Evolutionary conservation across 1,139 yeast species (phyloP).

Genomic region (Williopsis jadinii): DNA sequence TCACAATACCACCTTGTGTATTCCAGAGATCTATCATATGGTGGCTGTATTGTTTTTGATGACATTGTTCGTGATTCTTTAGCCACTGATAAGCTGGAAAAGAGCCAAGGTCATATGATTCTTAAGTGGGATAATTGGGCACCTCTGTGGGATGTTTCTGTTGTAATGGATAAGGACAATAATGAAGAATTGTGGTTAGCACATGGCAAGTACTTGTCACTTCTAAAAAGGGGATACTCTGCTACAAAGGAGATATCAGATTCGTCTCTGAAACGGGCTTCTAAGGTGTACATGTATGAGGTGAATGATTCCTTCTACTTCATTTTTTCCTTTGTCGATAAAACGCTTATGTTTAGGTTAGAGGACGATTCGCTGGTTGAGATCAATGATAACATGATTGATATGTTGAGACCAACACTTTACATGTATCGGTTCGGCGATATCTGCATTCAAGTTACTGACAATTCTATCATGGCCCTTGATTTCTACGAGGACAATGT

Average conservation of each 20-base stretch:
- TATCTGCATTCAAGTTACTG: slow-evolving; percentile 29
- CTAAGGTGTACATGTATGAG: slow-evolving; percentile 19
- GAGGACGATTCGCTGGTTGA: slow-evolving; percentile 20
- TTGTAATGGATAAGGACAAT: slow-evolving; percentile 29
- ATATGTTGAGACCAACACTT: slow-evolving; percentile 18
- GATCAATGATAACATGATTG: slow-evolving; percentile 20
- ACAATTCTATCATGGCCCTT: slow-evolving; percentile 24
- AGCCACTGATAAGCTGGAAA: slow-evolving; percentile 1
- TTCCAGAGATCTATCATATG: slow-evolving; percentile 12
- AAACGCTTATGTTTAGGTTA: slow-evolving; percentile 32
- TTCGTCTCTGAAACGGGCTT: slow-evolving; percentile 15
- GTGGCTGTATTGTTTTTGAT: slow-evolving; percentile 12
- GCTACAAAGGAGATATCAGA: slow-evolving; percentile 25
- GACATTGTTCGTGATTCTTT: slow-evolving; percentile 5
- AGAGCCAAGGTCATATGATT: slow-evolving; percentile 7
- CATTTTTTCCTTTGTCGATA: slow-evolving; percentile 34
- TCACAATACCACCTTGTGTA: slow-evolving; percentile 14
- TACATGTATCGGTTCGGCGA: slow-evolving; percentile 11
- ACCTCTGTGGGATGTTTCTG: slow-evolving; percentile 37
- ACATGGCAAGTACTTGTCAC: slow-evolving; percentile 37
- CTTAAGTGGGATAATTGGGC: slow-evolving; percentile 39
- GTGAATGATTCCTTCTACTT: slow-evolving; percentile 22
- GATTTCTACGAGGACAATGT: slow-evolving; percentile 16
- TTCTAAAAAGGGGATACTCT: slow-evolving; percentile 33
- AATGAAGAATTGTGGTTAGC: slow-evolving; percentile 39